phyloP scores from a whole-genome alignment of 176 grass and related monocot genomes.

The Carex parvula region DNA sequence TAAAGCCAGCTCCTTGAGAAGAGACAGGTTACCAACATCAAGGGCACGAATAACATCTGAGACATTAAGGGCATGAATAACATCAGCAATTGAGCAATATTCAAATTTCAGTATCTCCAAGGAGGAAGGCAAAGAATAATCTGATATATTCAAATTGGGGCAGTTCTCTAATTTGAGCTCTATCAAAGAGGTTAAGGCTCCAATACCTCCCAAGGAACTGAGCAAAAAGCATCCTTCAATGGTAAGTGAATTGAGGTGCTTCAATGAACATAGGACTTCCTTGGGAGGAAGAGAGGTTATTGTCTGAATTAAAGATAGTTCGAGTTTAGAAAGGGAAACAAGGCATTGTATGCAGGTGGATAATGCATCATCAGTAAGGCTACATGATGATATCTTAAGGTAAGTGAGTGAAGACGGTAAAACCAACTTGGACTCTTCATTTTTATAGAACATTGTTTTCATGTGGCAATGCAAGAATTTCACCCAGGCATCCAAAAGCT shows the following conservation, averaged over 20 bases:
- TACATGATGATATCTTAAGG: neutral
- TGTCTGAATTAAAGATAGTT: neutral
- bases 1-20: neutral
- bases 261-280: neutral
- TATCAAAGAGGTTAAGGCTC: neutral
- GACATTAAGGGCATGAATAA: neutral
- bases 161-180: neutral
- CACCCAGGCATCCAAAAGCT: no score
- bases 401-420: neutral
- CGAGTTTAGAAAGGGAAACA: neutral
- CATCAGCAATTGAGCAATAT: neutral
- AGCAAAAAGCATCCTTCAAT: neutral
- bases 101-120: neutral
- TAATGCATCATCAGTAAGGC: neutral
- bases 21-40: neutral
- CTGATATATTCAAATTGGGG: neutral
- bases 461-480: no score
- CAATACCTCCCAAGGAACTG: neutral
- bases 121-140: neutral
- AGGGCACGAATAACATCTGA: neutral
- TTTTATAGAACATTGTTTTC: no score
- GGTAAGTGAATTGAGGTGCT: neutral
- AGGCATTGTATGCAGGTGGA: neutral
- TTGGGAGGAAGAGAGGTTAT: neutral
- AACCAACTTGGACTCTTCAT: neutral